These are phyloP conservation scores for Clavariopsis aquatica DNA, from an alignment of 495 filamentous ascomycete genomes.

Conservation along the genomic window DNA sequence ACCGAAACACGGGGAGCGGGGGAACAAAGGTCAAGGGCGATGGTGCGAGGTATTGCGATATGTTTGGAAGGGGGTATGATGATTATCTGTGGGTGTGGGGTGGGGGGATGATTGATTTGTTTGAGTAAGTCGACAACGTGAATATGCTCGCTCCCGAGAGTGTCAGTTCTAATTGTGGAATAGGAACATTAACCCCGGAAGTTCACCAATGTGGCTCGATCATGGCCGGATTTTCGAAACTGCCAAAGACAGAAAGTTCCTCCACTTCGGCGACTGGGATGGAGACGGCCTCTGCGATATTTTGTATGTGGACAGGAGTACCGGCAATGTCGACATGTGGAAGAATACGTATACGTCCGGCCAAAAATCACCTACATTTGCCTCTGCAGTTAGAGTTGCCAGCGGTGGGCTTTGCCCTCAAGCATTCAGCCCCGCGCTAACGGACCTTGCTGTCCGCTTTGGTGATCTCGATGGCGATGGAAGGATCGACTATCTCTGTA, in stretches of 20 bases:
- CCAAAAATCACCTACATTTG: background rate
- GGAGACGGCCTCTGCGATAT: background rate
- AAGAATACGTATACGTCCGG: background rate
- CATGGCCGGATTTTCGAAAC: background rate
- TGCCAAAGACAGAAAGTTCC: background rate
- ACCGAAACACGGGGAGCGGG: background rate
- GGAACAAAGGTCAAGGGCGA: background rate
- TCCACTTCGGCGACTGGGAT: background rate
- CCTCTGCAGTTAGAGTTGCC: background rate
- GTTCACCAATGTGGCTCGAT: no score
- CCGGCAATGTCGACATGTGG: background rate
- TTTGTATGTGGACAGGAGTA: background rate
- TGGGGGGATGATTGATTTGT: background rate
- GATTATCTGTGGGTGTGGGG: background rate
- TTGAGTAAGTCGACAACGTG: background rate
- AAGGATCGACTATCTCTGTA: background rate
- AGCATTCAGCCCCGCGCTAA: background rate
- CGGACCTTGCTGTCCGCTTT: background rate
- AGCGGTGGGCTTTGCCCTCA: background rate
- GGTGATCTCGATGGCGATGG: background rate
- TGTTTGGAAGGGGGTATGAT: background rate
- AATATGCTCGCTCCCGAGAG: no score
- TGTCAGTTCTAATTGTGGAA: no score
- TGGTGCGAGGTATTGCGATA: background rate
- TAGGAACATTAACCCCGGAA: no score